Evolutionary conservation across 345 rosid genomes (phyloP).

Genomic region (Pugionium dolabratum): DNA sequence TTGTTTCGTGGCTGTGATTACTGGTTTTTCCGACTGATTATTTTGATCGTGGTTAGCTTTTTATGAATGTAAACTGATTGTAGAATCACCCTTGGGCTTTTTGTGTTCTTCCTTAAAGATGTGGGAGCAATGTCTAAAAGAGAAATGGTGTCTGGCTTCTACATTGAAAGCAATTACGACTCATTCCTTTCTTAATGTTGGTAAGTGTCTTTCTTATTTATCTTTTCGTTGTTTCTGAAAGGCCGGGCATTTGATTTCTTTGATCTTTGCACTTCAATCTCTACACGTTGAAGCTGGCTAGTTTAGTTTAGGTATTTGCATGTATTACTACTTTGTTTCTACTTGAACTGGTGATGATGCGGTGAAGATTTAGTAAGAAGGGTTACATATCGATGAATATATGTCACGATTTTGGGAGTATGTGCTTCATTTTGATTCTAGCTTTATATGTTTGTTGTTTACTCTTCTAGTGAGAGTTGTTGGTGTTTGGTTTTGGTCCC

Average conservation of each 20-base stretch:
- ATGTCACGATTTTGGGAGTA: not conserved
- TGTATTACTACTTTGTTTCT: not conserved
- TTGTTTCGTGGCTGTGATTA: slow-evolving; percentile 25
- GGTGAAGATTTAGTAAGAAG: not conserved
- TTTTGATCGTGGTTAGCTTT: slow-evolving; percentile 28
- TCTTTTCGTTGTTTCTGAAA: not conserved
- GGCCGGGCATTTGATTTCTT: too few species aligned
- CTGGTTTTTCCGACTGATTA: slow-evolving; percentile 26
- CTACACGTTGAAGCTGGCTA: too few species aligned
- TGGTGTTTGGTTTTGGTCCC: slow-evolving; percentile 22
- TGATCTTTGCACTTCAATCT: not conserved
- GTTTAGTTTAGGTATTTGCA: not conserved
- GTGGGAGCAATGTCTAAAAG: not conserved
- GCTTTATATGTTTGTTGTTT: slow-evolving; percentile 6
- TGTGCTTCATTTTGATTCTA: not conserved
- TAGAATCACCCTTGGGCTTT: slow-evolving; percentile 22
- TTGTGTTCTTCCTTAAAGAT: slow-evolving; percentile 6
- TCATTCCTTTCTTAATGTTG: not conserved
- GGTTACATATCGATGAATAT: not conserved
- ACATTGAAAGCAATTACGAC: slow-evolving; percentile 7
- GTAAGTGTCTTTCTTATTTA: not conserved
- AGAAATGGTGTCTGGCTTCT: slow-evolving; percentile 28
- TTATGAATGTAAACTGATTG: slow-evolving; percentile 21
- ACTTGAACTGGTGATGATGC: not conserved
- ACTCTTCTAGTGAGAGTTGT: slow-evolving; percentile 12